phyloP scores from a whole-genome alignment of 331 rosid species.

The Malus hybrid region DNA sequence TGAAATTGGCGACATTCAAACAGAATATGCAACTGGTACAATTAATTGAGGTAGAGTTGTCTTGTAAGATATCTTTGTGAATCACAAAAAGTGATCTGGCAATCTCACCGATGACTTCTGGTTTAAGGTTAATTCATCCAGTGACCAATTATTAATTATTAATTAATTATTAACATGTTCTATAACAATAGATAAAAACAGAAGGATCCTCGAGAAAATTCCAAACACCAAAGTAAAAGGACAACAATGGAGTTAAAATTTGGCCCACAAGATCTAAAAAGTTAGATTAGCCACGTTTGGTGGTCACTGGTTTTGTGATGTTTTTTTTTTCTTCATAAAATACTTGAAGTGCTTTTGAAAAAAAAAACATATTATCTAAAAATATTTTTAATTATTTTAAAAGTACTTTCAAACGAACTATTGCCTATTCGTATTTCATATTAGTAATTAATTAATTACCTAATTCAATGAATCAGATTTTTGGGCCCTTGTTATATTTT shows the following conservation, averaged over 20 bases:
- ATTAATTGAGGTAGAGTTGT: not conserved
- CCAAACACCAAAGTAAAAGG: constrained; percentile 11
- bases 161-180: not conserved
- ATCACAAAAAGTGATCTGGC: not conserved
- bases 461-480: constrained; percentile 21
- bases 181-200: not conserved
- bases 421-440: constrained; percentile 5
- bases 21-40: not conserved
- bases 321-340: no score
- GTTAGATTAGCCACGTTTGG: constrained; percentile 24
- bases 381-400: rapidly evolving
- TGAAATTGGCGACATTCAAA: not conserved
- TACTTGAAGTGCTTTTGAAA: no score
- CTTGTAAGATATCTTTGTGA: not conserved
- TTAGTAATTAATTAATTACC: constrained; percentile 10
- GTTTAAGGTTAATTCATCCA: not conserved
- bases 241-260: not conserved
- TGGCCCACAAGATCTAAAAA: constrained; percentile 30
- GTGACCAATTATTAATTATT: not conserved
- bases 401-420: no score
- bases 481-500: constrained; percentile 8
- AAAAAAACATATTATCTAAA: no score
- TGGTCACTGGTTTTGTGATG: not conserved
- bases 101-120: not conserved
- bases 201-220: constrained; percentile 7